phyloP scores from a whole-genome alignment of 176 grass and related monocot genomes.

The Tillandsia fasciculata region DNA sequence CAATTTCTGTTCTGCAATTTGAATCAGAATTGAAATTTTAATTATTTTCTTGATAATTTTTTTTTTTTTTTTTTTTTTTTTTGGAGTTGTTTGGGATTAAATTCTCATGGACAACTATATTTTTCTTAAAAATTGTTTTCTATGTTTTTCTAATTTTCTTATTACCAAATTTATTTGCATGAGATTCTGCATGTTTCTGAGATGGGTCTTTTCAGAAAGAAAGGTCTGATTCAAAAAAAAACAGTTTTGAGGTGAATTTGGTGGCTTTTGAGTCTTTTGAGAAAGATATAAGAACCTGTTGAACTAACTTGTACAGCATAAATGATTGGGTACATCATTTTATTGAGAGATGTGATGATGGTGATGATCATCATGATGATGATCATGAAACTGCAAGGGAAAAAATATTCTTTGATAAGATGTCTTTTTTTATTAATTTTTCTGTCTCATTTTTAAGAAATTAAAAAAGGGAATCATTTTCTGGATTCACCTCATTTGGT shows the following conservation, averaged over 20 bases:
- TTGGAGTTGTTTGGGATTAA: no score
- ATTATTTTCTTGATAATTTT: no score
- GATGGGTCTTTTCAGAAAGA: background rate
- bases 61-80: no score
- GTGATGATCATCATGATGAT: no score
- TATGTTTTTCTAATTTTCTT: no score
- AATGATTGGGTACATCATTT: conserved; percentile 29
- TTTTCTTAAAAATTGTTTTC: no score
- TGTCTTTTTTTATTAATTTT: background rate
- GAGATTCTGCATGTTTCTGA: conserved; percentile 13
- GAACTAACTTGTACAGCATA: conserved; percentile 15
- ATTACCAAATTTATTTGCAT: background rate
- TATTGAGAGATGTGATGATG: background rate
- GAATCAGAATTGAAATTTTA: no score
- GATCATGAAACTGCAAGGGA: no score
- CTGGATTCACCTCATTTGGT: background rate
- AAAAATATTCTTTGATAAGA: background rate
- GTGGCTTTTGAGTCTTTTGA: conserved; percentile 24
- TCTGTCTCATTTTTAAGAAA: background rate
- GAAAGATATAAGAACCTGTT: conserved; percentile 11
- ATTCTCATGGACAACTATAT: no score
- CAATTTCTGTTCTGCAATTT: no score
- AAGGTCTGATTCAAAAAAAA: conserved; percentile 1
- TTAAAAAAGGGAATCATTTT: background rate
- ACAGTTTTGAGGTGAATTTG: conserved; percentile 1